A percentile compares a stretch with the other conserved stretches of the same genome.
Evolutionary conservation across 176 grass and related monocot genomes (phyloP).

Genomic region (Oryza glumipatula): DNA sequence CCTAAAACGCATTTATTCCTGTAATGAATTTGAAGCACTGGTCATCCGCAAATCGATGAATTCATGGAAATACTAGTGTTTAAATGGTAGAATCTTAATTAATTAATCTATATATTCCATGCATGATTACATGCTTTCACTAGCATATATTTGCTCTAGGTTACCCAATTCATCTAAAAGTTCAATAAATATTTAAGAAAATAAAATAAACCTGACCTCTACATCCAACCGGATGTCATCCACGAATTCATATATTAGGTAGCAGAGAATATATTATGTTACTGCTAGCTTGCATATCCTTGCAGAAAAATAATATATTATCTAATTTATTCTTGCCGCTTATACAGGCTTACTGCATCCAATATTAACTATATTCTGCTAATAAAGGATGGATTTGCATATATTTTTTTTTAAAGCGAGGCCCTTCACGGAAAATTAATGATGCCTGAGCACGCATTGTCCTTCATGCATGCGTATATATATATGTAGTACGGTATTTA

Average conservation of each 20-base stretch:
- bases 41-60: background rate
- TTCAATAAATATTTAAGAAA: no score
- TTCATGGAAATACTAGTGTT: background rate
- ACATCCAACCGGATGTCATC: no score
- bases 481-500: background rate
- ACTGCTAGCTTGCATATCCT: no score
- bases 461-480: background rate
- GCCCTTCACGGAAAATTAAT: background rate
- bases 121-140: background rate
- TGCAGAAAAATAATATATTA: no score
- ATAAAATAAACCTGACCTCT: no score
- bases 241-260: no score
- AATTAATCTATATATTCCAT: background rate
- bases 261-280: no score
- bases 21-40: background rate
- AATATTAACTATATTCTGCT: no score
- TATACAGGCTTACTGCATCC: no score
- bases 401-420: background rate
- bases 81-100: background rate
- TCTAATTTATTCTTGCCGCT: no score
- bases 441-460: background rate
- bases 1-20: background rate
- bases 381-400: background rate
- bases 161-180: no score
- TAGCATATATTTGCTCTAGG: background rate